These are phyloP conservation scores for Mycena amicta DNA, from an alignment of 768 basidiomycete species.

Conservation along the genomic window DNA sequence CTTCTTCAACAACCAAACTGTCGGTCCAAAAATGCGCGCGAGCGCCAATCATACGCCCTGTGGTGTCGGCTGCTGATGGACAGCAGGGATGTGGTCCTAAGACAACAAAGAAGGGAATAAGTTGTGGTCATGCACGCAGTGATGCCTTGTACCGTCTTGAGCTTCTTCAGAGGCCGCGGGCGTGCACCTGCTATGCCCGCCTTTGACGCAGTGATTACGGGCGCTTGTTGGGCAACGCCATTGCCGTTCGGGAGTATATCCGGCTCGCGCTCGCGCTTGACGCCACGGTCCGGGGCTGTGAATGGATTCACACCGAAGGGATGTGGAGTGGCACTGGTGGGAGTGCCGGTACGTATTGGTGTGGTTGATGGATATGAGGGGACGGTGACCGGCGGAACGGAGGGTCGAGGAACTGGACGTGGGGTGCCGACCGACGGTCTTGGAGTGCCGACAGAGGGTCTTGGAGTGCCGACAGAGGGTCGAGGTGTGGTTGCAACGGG, in stretches of 20 bases:
- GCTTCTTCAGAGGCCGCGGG: constrained; percentile 77
- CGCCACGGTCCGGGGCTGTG: constrained; percentile 16
- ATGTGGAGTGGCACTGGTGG: constrained; percentile 19
- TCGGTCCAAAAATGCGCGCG: neutral
- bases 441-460: constrained; percentile 34
- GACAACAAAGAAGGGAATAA: neutral
- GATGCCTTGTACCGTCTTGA: constrained; percentile 59
- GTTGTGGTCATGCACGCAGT: neutral
- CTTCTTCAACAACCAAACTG: constrained; percentile 21
- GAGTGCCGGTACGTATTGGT: constrained; percentile 23
- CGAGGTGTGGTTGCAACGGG: too few species aligned
- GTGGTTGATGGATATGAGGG: constrained; percentile 27
- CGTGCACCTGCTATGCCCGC: constrained; percentile 60
- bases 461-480: constrained; percentile 27
- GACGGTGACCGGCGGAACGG: constrained; percentile 18
- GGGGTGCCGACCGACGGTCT: constrained; percentile 27
- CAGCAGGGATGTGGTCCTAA: constrained; percentile 27
- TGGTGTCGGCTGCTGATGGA: constrained; percentile 74
- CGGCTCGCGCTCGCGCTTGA: constrained; percentile 35
- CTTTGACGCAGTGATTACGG: constrained; percentile 50
- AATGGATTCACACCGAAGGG: constrained; percentile 17
- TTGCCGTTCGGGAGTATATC: constrained; percentile 29
- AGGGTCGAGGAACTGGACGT: constrained; percentile 25
- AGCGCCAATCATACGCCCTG: constrained; percentile 54
- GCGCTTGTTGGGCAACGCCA: constrained; percentile 9